Conservation (phyloP, 2,329 filamentous ascomycete genomes). For the Ophiosphaerella herpotricha region DNA sequence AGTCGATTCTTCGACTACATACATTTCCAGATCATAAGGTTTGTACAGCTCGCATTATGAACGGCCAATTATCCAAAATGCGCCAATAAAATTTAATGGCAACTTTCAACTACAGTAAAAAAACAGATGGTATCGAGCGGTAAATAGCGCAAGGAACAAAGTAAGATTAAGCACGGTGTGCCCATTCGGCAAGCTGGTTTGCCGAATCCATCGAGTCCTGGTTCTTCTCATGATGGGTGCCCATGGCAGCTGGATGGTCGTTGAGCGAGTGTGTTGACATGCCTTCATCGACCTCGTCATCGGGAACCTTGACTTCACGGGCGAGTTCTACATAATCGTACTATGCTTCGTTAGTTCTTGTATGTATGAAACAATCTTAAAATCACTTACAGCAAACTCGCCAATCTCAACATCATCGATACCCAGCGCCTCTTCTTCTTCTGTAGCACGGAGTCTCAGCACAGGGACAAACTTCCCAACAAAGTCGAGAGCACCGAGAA, state of each 20-base stretch:
- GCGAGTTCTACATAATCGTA: slow-evolving; percentile 91
- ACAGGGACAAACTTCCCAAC: slow-evolving; percentile 79
- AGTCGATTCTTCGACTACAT: too few relatives aligned
- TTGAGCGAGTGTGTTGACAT: slow-evolving; percentile 41
- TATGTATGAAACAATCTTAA: not conserved
- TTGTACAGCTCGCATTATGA: too few relatives aligned
- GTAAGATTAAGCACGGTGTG: slow-evolving; percentile 32
- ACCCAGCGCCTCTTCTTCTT: slow-evolving; percentile 80
- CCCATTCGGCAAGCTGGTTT: slow-evolving; percentile 43
- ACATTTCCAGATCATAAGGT: too few relatives aligned
- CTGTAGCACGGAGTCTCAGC: slow-evolving; percentile 71
- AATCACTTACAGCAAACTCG: slow-evolving; percentile 73
- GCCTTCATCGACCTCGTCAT: slow-evolving; percentile 48
- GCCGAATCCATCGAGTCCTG: slow-evolving; percentile 43
- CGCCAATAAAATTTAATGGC: not conserved
- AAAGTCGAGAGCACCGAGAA: slow-evolving; percentile 64
- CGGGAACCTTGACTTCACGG: slow-evolving; percentile 56
- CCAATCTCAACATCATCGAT: slow-evolving; percentile 91
- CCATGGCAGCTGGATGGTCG: slow-evolving; percentile 33
- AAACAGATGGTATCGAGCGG: slow-evolving; percentile 15
- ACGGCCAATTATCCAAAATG: not conserved
- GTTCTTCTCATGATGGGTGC: slow-evolving; percentile 43
- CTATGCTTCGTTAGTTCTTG: slow-evolving; percentile 34
- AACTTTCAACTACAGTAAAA: too few relatives aligned
- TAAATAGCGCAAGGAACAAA: slow-evolving; percentile 1